Base-by-base conservation (phyloP, 805 yeast species). In the Saccharomycopsis lassenensis region DNA sequence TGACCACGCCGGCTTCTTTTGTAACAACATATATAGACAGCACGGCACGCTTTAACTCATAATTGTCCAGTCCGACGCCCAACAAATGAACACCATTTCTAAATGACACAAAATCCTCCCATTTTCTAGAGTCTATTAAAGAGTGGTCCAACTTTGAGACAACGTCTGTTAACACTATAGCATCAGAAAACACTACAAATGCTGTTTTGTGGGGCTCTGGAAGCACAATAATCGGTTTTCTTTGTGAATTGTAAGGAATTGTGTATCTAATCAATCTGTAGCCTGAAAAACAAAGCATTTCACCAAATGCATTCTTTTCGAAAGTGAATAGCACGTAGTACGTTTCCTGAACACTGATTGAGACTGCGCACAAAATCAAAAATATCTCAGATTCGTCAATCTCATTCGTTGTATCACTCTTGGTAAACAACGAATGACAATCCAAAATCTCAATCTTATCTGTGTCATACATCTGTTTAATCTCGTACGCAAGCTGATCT, bases 81-180 rank as follows among this genome's bases (percentile, higher is more conserved):
- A 78, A 57, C 14, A 84, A 59, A 0, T 62, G 52, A 4, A 76
- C 64, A 12, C 65, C 62, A 1, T 63, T 41, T 41, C 71, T 73
- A 45, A 87, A 68, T 4, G 65, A 58, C 8, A 87, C 62, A 8
- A 72, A 61, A 52, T 89, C 96, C 54, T 86, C 94, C 95, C 95
- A 87, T 47, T 77, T 67, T 40, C 61, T 60, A 39, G 55, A 56
- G 32, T 59, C 44, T 27, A 51, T 52, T 43, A 53, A 51, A 23
- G 51, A 46, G 29, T 58, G 52, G 35, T 57, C 57, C 15, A 57
- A 48, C 24, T 47, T 48, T 8, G 63, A 51, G 15, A 65, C 14
- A 8, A 18, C 33, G 46, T 82, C 93, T 1, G 81, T 65, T 36
- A 87, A 49, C 2, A 82, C 73, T 8, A 85, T 63, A 0, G 84